Evolutionary conservation across 371 early-diverging fungal genomes (phyloP).

Genomic region (Synchytrium microbalum): DNA sequence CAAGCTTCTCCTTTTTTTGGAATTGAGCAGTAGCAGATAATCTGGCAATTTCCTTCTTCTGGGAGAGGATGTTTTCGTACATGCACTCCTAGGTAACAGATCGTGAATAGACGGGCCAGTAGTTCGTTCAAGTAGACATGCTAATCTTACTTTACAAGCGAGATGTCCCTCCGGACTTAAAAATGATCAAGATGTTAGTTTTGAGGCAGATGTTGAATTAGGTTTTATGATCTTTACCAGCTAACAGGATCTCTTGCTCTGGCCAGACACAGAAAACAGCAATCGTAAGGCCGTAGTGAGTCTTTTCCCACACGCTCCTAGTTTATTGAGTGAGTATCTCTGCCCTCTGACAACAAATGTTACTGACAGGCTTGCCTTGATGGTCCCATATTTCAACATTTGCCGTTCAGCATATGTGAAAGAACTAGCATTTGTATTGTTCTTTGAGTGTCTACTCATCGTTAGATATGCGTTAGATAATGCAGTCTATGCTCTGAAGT

Average conservation of each 20-base stretch:
- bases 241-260: slow-evolving; percentile 73
- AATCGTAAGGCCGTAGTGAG: slow-evolving; percentile 76
- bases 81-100: no score
- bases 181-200: background rate
- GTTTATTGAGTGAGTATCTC: background rate
- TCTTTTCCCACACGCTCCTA: slow-evolving; percentile 81
- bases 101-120: no score
- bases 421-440: slow-evolving; percentile 89
- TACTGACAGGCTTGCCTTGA: slow-evolving; percentile 63
- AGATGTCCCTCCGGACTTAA: slow-evolving; percentile 20
- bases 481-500: no score
- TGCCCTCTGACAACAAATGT: no score
- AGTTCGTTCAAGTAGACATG: no score
- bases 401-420: slow-evolving; percentile 90
- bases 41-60: slow-evolving; percentile 72
- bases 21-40: slow-evolving; percentile 35
- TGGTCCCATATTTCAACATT: slow-evolving; percentile 84
- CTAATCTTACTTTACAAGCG: slow-evolving; percentile 43
- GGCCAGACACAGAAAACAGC: slow-evolving; percentile 87
- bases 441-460: slow-evolving; percentile 92
- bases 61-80: slow-evolving; percentile 74
- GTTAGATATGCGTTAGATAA: no score
- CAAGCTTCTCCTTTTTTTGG: slow-evolving; percentile 21
- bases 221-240: slow-evolving; percentile 40
- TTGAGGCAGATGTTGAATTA: background rate